Evolutionary conservation across 2,329 filamentous ascomycete genomes (phyloP).

Genomic region (Pyrenophora teres): DNA sequence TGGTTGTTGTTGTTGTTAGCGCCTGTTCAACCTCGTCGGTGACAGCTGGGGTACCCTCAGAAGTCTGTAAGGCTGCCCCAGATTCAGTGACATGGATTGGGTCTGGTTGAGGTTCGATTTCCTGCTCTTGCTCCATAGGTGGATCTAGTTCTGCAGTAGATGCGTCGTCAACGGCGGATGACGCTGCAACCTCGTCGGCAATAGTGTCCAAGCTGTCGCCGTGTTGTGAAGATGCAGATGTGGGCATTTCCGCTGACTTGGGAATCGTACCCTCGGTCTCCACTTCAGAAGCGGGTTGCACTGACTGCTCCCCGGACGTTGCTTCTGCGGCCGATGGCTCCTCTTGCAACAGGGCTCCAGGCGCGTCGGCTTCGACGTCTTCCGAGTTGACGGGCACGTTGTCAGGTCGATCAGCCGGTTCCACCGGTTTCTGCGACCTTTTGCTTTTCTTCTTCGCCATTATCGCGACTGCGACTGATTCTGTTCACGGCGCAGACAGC

Average conservation of each 20-base stretch:
- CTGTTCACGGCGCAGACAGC: conserved; percentile 28
- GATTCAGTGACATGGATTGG: conserved; percentile 2
- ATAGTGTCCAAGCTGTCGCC: conserved; percentile 11
- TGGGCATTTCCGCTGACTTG: conserved; percentile 24
- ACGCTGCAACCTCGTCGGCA: conserved; percentile 7
- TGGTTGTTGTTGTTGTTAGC: not conserved
- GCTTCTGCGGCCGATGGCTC: conserved; percentile 21
- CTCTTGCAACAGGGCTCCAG: conserved; percentile 25
- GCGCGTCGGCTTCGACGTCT: conserved; percentile 25
- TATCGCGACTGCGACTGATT: conserved; percentile 18
- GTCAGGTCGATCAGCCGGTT: conserved; percentile 34
- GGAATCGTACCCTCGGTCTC: conserved; percentile 23
- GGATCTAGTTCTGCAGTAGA: conserved; percentile 8
- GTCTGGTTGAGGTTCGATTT: conserved; percentile 1
- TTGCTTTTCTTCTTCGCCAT: conserved; percentile 44
- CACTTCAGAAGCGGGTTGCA: conserved; percentile 12
- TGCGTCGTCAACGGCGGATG: conserved; percentile 4
- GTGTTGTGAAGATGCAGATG: conserved; percentile 19
- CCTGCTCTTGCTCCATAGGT: conserved; percentile 9
- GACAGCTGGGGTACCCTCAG: not conserved
- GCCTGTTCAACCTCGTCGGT: conserved; percentile 2
- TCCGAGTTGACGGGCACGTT: conserved; percentile 27
- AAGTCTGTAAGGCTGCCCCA: conserved; percentile 3
- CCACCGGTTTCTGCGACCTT: conserved; percentile 39
- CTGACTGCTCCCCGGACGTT: conserved; percentile 12